These are phyloP conservation scores for Dactylella cylindrospora DNA, from an alignment of 2,329 filamentous ascomycete species.

Conservation along the genomic window DNA sequence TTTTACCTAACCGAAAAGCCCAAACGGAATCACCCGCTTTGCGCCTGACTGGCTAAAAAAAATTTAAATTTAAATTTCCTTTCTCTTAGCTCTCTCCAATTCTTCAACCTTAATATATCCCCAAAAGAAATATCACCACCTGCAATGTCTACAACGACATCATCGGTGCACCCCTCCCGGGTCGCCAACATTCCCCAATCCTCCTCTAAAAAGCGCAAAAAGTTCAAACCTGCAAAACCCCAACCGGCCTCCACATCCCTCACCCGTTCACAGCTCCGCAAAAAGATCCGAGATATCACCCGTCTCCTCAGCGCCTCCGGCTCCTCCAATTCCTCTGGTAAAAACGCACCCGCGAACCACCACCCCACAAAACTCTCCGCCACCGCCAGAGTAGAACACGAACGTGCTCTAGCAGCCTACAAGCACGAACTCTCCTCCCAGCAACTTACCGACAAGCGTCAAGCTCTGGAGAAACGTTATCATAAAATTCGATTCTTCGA, in stretches of 20 bases:
- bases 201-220: constrained; percentile 24
- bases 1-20: too few species aligned
- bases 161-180: constrained; percentile 28
- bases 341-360: background rate
- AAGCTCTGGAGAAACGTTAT: constrained; percentile 73
- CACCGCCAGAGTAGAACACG: constrained; percentile 67
- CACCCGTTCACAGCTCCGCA: constrained; percentile 64
- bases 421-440: constrained; percentile 65
- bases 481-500: constrained; percentile 83
- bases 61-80: constrained; percentile 4
- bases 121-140: background rate
- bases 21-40: too few species aligned
- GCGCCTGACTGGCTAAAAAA: too few species aligned
- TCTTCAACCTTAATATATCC: background rate
- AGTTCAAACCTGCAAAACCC: constrained; percentile 19
- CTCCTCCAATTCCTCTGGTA: constrained; percentile 34
- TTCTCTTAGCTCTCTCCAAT: constrained; percentile 1
- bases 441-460: constrained; percentile 63
- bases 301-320: constrained; percentile 64
- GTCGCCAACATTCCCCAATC: constrained; percentile 20
- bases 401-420: constrained; percentile 70
- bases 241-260: constrained; percentile 50
- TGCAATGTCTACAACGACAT: constrained; percentile 11
- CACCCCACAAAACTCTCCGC: constrained; percentile 61
- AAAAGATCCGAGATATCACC: constrained; percentile 69